These are phyloP conservation scores for Blastobotrys chiropterorum DNA, from an alignment of 805 yeast species.

Conservation along the genomic window DNA sequence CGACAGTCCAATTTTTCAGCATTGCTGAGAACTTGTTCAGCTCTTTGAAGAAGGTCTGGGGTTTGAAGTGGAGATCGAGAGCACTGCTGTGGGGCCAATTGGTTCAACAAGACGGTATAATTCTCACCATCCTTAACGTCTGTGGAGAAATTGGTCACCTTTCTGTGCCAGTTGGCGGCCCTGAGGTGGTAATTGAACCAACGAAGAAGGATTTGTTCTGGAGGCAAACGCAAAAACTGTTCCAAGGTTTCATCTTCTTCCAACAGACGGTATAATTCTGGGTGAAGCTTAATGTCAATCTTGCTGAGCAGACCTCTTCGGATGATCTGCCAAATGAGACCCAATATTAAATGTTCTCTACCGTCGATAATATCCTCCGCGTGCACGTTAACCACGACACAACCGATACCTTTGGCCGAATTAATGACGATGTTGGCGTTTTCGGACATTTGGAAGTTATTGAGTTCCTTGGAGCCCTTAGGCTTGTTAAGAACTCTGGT, in stretches of 20 bases:
- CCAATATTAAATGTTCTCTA: conserved; percentile 89
- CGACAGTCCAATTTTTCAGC: conserved; percentile 91
- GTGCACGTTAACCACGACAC: conserved; percentile 95
- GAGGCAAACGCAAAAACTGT: conserved; percentile 93
- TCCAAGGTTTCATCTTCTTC: conserved; percentile 97
- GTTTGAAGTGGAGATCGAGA: conserved; percentile 80
- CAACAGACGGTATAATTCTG: conserved; percentile 87
- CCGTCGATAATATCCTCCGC: conserved; percentile 97
- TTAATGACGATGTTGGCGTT: conserved; percentile 96
- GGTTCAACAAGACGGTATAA: conserved; percentile 83
- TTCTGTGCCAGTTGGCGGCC: conserved; percentile 83
- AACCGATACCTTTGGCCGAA: conserved; percentile 98
- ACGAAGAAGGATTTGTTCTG: conserved; percentile 91
- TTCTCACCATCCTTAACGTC: conserved; percentile 95
- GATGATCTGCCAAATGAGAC: conserved; percentile 96
- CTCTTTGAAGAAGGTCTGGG: conserved; percentile 66
- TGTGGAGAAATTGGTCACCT: conserved; percentile 76
- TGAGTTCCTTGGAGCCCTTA: conserved; percentile 69
- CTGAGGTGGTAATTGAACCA: conserved; percentile 97
- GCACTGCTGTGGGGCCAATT: conserved; percentile 77
- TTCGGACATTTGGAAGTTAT: conserved; percentile 92
- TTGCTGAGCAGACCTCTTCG: conserved; percentile 92
- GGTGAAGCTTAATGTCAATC: conserved; percentile 93
- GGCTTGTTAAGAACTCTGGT: conserved; percentile 93
- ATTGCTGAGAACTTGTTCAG: conserved; percentile 76